Conservation (phyloP, 2,329 filamentous ascomycete genomes). For the Penicillium polonicum region DNA sequence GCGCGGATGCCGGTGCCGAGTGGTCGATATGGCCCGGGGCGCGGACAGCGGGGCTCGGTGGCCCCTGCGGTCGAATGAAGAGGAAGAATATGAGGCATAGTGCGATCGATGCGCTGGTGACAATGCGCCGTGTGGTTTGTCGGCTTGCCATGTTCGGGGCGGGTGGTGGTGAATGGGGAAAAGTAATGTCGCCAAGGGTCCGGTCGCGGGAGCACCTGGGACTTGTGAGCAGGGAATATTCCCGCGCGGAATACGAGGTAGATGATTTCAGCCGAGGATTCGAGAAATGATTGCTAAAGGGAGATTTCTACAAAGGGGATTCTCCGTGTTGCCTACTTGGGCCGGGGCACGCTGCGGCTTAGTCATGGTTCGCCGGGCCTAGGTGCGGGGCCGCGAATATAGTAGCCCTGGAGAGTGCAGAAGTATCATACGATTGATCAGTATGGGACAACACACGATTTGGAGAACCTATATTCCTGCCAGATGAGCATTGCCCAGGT, state of each 20-base stretch:
- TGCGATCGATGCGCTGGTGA: constrained; percentile 33
- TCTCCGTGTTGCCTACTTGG: not conserved
- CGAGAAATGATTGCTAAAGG: not conserved
- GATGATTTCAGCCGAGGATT: not conserved
- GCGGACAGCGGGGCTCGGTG: constrained; percentile 39
- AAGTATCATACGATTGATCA: not conserved
- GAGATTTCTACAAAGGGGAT: not conserved
- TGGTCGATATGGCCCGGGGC: constrained; percentile 43
- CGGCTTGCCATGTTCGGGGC: constrained; percentile 35
- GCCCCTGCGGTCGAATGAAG: constrained; percentile 39
- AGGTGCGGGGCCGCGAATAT: not conserved
- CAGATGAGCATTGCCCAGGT: not conserved
- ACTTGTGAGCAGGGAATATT: not conserved
- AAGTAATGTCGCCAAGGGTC: constrained; percentile 4
- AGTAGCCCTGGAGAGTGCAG: not conserved
- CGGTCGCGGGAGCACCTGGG: not conserved
- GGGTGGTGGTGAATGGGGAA: not conserved
- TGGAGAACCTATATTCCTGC: not conserved
- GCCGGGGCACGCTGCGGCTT: constrained; percentile 8
- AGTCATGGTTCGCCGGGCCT: constrained; percentile 13
- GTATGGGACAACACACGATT: not conserved
- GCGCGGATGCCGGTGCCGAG: constrained; percentile 20
- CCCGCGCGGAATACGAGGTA: not conserved
- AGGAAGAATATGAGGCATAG: constrained; percentile 40
- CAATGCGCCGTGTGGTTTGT: constrained; percentile 39